Conservation (phyloP, 2,329 filamentous ascomycete species). For the Xylariales sp. region DNA sequence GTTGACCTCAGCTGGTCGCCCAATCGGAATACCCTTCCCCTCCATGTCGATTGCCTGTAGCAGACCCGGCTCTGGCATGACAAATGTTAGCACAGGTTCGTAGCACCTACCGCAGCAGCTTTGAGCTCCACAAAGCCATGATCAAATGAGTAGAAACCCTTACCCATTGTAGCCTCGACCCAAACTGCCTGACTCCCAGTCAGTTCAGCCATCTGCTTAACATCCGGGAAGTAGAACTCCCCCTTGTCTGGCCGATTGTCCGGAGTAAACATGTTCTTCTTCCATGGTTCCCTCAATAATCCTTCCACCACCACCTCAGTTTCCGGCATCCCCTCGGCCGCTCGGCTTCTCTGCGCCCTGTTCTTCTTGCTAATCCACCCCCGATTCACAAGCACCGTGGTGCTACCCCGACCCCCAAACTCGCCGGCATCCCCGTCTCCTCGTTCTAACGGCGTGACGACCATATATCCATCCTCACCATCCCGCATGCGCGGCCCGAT, state of each 20-base stretch:
- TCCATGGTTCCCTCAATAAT: slow-evolving; percentile 81
- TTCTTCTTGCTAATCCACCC: slow-evolving; percentile 87
- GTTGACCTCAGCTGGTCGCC: slow-evolving; percentile 82
- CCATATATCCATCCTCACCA: slow-evolving; percentile 84
- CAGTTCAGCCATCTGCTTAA: slow-evolving; percentile 81
- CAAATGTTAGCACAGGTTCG: slow-evolving; percentile 16
- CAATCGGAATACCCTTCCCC: slow-evolving; percentile 81
- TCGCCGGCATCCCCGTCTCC: slow-evolving; percentile 37
- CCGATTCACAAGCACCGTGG: slow-evolving; percentile 79
- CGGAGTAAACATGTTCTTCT: slow-evolving; percentile 97
- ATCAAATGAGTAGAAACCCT: no score
- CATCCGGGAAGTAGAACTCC: slow-evolving; percentile 94
- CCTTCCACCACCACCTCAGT: slow-evolving; percentile 79
- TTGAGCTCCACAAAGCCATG: no score
- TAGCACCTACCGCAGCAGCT: no score
- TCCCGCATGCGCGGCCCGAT: slow-evolving; percentile 87
- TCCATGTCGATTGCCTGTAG: slow-evolving; percentile 71
- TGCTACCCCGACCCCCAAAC: slow-evolving; percentile 29
- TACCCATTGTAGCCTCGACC: slow-evolving; percentile 95
- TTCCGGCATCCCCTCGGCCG: slow-evolving; percentile 60
- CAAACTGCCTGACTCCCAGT: slow-evolving; percentile 84
- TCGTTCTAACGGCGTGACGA: slow-evolving; percentile 85
- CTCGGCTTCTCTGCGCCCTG: slow-evolving; percentile 57
- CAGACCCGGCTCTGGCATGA: slow-evolving; percentile 65
- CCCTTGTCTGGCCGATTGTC: slow-evolving; percentile 77